Evolutionary conservation across 768 basidiomycete species (phyloP), one percentile per base, ranked within the genome.

Genomic region (Hydnum rufescens): DNA sequence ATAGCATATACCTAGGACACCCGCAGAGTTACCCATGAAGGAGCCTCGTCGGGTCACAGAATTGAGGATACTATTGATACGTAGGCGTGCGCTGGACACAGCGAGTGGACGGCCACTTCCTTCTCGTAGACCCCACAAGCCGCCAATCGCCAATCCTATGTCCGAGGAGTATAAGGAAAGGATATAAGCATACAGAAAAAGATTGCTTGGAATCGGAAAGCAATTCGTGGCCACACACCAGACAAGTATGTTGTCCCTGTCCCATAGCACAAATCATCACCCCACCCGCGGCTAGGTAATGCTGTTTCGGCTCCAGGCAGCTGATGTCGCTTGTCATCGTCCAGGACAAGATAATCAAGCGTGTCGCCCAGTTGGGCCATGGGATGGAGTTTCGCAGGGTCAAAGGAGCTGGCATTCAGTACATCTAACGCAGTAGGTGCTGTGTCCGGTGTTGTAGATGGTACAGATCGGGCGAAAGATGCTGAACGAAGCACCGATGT

Each of bases 211-310:
- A 80, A 83, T 75, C 74, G 69, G 58, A 53, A 58, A 57, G 61
- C 80, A 39, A 66, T 69, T 73, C 69, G 70, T 65, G 67, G 64
- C n/a, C n/a, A n/a, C n/a, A n/a, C 64, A 96, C 93, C 93, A 66
- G 84, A 75, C 53, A 99, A 79, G 78, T 99, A 99, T 71, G 90
- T 95, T 59, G 92, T 92, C 57, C 95, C 95, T 61, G 92, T 96
- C 63, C 95, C 95, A 69, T 97, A 96, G 76, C 90, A 96, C 55
- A 99, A 70, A 71, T 99, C 95, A 71, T 99, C 95, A 69, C 88
- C 86, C 92, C 89, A 97, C 57, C 95, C 90, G 71, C 95, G 73
- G 64, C 82, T 85, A 60, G 92, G 90, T 58, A 99, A 76, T 54
- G 92, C 90, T 55, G 85, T 89, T 60, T 73, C 75, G 60, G 85